These are phyloP conservation scores for Clavulina sp. DNA, from an alignment of 768 basidiomycete species.

Conservation along the genomic window DNA sequence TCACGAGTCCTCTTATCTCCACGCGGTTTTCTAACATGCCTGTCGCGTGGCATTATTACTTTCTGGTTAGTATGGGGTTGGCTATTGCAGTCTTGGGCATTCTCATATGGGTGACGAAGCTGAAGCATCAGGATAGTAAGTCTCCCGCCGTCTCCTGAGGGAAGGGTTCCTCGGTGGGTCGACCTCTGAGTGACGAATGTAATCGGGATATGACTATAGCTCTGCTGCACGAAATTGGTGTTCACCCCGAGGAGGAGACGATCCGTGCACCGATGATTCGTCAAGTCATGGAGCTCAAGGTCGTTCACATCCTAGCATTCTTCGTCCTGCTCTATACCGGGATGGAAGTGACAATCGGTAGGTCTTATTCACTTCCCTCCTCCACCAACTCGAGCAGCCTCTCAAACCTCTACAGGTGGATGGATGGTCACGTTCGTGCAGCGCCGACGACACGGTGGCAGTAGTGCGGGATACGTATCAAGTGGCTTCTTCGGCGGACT, in stretches of 20 bases:
- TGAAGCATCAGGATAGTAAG: constrained; percentile 19
- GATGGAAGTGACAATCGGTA: constrained; percentile 35
- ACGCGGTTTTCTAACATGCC: constrained; percentile 30
- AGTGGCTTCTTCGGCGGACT: constrained; percentile 19
- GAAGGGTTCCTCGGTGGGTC: not conserved
- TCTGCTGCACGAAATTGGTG: not conserved
- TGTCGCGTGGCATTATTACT: constrained; percentile 30
- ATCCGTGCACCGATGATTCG: not conserved
- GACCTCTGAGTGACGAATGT: not conserved
- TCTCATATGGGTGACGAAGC: constrained; percentile 17
- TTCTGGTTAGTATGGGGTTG: constrained; percentile 26
- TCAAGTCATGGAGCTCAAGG: constrained; percentile 34
- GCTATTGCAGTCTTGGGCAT: constrained; percentile 17
- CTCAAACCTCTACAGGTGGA: too few species aligned
- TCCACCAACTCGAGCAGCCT: too few species aligned
- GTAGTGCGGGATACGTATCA: constrained; percentile 7
- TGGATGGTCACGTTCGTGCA: constrained; percentile 10
- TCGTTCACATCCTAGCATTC: constrained; percentile 45
- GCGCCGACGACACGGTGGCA: constrained; percentile 8
- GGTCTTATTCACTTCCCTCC: constrained; percentile 40
- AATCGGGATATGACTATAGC: not conserved
- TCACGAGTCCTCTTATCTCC: constrained; percentile 33
- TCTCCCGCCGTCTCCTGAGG: too few species aligned
- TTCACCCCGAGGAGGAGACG: not conserved
- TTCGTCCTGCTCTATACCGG: constrained; percentile 53